phyloP scores from a whole-genome alignment of 2,329 filamentous ascomycete genomes.

The Alternaria alternata region DNA sequence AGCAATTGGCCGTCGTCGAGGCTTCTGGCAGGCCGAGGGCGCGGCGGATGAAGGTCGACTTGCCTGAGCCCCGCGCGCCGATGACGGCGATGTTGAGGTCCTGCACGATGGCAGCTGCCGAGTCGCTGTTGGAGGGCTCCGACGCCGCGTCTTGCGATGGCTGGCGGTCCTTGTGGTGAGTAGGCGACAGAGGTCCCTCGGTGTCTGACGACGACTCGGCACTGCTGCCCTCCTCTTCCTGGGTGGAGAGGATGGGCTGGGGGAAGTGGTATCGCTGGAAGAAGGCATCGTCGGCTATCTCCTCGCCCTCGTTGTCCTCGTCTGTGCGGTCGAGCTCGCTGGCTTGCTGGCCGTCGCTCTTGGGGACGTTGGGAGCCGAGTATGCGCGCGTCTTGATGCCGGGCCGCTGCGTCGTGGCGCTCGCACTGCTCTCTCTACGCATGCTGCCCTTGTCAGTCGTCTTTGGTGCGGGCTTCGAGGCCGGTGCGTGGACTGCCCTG shows the following conservation, averaged over 20 bases:
- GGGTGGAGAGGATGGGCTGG: slow-evolving; percentile 23
- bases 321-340: slow-evolving; percentile 52
- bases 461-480: slow-evolving; percentile 19
- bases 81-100: slow-evolving; percentile 68
- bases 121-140: slow-evolving; percentile 37
- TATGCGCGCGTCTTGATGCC: slow-evolving; percentile 48
- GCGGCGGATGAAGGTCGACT: slow-evolving; percentile 66
- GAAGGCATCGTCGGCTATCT: slow-evolving; percentile 52
- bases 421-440: slow-evolving; percentile 28
- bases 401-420: slow-evolving; percentile 34
- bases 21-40: slow-evolving; percentile 62
- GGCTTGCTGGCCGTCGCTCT: slow-evolving; percentile 28
- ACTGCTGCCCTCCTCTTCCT: slow-evolving; percentile 31
- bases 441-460: slow-evolving; percentile 29
- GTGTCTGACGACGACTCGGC: slow-evolving; percentile 47
- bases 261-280: slow-evolving; percentile 54
- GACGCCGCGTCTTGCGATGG: slow-evolving; percentile 27
- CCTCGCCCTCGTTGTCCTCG: slow-evolving; percentile 65
- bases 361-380: slow-evolving; percentile 48
- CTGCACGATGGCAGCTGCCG: slow-evolving; percentile 47
- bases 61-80: slow-evolving; percentile 63
- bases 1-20: slow-evolving; percentile 52
- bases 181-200: slow-evolving; percentile 50
- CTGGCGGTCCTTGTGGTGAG: slow-evolving; percentile 39
- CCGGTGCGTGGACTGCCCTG: slow-evolving; percentile 18